These are phyloP conservation scores for Yamadazyma sp. DNA, from an alignment of 1,139 yeast species.

Conservation along the genomic window DNA sequence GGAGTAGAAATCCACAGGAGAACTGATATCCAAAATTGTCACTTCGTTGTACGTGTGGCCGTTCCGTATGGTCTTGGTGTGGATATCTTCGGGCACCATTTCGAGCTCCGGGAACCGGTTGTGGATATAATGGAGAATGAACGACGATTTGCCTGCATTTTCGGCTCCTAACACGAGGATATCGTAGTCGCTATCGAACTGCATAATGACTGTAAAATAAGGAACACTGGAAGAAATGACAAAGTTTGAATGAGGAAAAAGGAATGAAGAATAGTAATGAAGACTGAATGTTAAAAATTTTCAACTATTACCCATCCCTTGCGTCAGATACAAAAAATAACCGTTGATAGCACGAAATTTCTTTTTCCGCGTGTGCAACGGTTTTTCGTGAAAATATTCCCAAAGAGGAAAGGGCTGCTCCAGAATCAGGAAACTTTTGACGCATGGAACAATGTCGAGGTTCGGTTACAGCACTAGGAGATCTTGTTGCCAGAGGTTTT, in stretches of 20 bases:
- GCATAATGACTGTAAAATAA: slow-evolving; percentile 8
- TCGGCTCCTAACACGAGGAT: slow-evolving; percentile 34
- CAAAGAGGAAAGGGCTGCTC: neutral
- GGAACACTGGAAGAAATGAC: neutral
- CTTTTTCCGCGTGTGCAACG: neutral
- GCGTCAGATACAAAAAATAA: neutral
- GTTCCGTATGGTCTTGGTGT: slow-evolving; percentile 25
- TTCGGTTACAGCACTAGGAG: neutral
- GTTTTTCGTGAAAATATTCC: neutral
- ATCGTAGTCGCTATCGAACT: slow-evolving; percentile 27
- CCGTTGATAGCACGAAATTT: slow-evolving; percentile 1
- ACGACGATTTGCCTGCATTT: slow-evolving; percentile 31
- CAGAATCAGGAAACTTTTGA: neutral
- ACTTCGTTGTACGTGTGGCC: slow-evolving; percentile 22
- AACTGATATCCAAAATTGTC: slow-evolving; percentile 28
- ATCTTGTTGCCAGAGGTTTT: neutral
- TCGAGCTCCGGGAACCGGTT: slow-evolving; percentile 21
- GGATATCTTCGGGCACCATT: slow-evolving; percentile 28
- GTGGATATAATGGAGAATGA: slow-evolving; percentile 27
- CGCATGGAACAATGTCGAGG: neutral
- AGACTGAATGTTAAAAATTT: neutral
- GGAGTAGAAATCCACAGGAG: slow-evolving; percentile 27
- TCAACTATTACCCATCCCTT: neutral
- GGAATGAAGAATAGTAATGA: neutral
- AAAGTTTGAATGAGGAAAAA: no score